Evolutionary conservation across 257 asterid genomes (phyloP).

Genomic region (Parsonsia alboflavescens): DNA sequence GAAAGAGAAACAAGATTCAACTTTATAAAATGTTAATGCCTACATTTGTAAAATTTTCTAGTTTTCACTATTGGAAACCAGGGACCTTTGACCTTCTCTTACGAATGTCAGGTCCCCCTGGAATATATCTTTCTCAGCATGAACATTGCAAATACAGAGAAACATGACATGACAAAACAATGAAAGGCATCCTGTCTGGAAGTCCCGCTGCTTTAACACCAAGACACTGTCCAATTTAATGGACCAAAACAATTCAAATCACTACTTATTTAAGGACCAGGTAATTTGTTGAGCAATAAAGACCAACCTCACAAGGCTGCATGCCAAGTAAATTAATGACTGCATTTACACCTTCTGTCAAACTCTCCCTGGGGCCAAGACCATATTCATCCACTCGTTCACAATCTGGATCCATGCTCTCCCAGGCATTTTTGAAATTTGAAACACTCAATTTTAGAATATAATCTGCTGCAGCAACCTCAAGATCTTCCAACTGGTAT

Average conservation of each 20-base stretch:
- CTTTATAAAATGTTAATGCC: not conserved
- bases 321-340: conserved; percentile 89
- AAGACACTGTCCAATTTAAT: not conserved
- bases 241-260: not conserved
- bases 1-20: conserved; percentile 6
- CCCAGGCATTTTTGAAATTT: conserved; percentile 97
- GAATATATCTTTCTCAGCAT: not conserved
- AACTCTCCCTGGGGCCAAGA: conserved; percentile 90
- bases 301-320: conserved; percentile 98
- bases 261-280: not conserved
- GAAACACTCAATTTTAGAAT: conserved; percentile 86
- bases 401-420: conserved; percentile 62
- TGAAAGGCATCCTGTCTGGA: not conserved
- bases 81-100: not conserved
- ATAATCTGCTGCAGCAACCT: conserved; percentile 89
- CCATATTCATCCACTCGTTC: conserved; percentile 94
- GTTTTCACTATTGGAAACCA: not conserved
- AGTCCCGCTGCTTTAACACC: not conserved
- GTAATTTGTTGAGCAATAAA: conserved; percentile 7
- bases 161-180: not conserved
- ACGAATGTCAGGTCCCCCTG: not conserved
- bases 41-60: not conserved
- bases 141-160: not conserved
- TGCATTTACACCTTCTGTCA: conserved; percentile 80
- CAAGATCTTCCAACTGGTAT: conserved; percentile 95